phyloP scores from a whole-genome alignment of 2,329 filamentous ascomycete species.

The Penicillium sp. region DNA sequence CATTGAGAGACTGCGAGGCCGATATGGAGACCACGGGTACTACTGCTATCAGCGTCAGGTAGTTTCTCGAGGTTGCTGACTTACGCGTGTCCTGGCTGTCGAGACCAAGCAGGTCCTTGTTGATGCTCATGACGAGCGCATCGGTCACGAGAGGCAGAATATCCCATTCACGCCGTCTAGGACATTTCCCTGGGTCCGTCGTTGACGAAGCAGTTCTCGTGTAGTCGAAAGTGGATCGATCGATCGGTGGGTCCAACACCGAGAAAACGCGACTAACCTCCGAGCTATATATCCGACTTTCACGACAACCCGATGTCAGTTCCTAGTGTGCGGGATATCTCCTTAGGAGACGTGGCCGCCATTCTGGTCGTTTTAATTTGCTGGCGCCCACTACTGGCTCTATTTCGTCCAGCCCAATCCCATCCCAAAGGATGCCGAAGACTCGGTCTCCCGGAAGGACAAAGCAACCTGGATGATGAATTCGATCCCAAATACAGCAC shows the following conservation, averaged over 20 bases:
- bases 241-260: not conserved
- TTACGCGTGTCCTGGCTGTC: constrained; percentile 32
- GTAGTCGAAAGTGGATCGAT: not conserved
- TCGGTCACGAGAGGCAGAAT: not conserved
- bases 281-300: not conserved
- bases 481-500: constrained; percentile 51
- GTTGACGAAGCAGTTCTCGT: not conserved
- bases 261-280: not conserved
- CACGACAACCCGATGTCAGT: not conserved
- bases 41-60: constrained; percentile 13
- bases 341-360: not conserved
- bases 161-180: not conserved
- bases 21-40: constrained; percentile 35
- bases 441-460: constrained; percentile 46
- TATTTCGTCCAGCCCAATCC: constrained; percentile 5
- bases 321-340: not conserved
- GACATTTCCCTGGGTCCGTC: not conserved
- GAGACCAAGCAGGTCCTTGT: constrained; percentile 32
- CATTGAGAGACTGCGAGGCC: constrained; percentile 38
- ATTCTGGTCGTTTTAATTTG: constrained; percentile 3
- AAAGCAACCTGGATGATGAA: constrained; percentile 58
- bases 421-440: constrained; percentile 51
- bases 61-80: constrained; percentile 3
- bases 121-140: constrained; percentile 23
- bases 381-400: constrained; percentile 7